phyloP scores from a whole-genome alignment of 345 rosid genomes.

The Microcos paniculata region DNA sequence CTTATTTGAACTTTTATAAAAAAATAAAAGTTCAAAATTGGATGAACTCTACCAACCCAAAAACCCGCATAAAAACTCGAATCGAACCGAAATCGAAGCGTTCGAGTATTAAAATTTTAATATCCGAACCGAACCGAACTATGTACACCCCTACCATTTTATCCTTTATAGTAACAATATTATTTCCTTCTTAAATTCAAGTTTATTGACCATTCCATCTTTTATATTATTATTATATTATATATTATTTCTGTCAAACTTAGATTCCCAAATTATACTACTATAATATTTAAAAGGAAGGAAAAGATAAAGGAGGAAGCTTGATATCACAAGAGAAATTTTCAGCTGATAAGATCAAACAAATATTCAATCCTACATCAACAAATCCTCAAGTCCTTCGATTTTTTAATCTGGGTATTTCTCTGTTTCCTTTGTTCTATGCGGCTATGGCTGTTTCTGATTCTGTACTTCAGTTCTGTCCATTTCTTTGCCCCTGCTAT shows the following conservation, averaged over 20 bases:
- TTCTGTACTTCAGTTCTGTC: background rate
- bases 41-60: too few species aligned
- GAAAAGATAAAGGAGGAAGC: background rate
- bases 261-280: too few species aligned
- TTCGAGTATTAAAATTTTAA: too few species aligned
- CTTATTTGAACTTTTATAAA: too few species aligned
- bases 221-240: background rate
- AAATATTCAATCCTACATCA: background rate
- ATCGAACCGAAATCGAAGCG: too few species aligned
- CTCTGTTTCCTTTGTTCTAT: background rate
- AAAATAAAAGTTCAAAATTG: too few species aligned
- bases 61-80: too few species aligned
- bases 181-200: too few species aligned
- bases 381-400: background rate
- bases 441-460: background rate
- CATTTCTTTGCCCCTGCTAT: background rate
- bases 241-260: background rate
- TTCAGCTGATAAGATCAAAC: conserved; percentile 5
- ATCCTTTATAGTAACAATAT: background rate
- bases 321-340: background rate
- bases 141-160: too few species aligned
- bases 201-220: background rate
- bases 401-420: conserved; percentile 8
- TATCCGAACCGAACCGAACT: too few species aligned
- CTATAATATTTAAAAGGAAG: too few species aligned